Percentiles rank a stretch among this genome's conserved stretches.
Evolutionary conservation across 176 grass and related monocot genomes (phyloP).

Genomic region (Typha latifolia): DNA sequence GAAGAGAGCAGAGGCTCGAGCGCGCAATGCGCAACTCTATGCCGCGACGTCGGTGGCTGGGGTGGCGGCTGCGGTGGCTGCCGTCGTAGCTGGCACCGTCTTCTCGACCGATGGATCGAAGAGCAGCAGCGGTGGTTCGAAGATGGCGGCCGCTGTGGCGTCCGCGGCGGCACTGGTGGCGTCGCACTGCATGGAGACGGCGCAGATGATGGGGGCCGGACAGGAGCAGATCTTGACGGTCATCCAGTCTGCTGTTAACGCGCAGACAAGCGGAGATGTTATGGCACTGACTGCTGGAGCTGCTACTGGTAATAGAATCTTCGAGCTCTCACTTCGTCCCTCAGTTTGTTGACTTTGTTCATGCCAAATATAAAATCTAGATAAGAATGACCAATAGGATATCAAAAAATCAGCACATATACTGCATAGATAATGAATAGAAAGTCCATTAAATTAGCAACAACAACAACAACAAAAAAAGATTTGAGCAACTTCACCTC

Average conservation of each 20-base stretch:
- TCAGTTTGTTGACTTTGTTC: background rate
- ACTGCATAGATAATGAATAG: too few species aligned
- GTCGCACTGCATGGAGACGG: conserved; percentile 94
- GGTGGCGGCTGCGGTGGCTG: conserved; percentile 75
- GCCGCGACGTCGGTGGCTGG: conserved; percentile 83
- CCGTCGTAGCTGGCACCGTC: conserved; percentile 64
- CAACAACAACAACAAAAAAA: too few species aligned
- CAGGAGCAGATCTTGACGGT: conserved; percentile 69
- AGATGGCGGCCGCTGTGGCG: conserved; percentile 57
- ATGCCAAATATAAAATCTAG: background rate
- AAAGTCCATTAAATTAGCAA: too few species aligned
- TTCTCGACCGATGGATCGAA: conserved; percentile 37
- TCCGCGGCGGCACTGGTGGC: conserved; percentile 77
- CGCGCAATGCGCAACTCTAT: conserved; percentile 74
- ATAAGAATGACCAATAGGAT: too few species aligned
- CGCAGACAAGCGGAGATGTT: conserved; percentile 74
- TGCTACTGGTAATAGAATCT: conserved; percentile 37
- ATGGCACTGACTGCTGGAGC: conserved; percentile 88
- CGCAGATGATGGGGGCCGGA: conserved; percentile 65
- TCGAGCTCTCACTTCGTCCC: too few species aligned
- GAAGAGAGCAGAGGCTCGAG: conserved; percentile 69
- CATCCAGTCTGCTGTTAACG: conserved; percentile 82
- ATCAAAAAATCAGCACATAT: too few species aligned
- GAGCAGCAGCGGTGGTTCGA: conserved; percentile 17
- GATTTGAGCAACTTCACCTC: too few species aligned